Evolutionary conservation across 202 grass and related monocot species (phyloP), one percentile per base, ranked within the genome.

Genomic region (Miscanthus sacchariflorus): DNA sequence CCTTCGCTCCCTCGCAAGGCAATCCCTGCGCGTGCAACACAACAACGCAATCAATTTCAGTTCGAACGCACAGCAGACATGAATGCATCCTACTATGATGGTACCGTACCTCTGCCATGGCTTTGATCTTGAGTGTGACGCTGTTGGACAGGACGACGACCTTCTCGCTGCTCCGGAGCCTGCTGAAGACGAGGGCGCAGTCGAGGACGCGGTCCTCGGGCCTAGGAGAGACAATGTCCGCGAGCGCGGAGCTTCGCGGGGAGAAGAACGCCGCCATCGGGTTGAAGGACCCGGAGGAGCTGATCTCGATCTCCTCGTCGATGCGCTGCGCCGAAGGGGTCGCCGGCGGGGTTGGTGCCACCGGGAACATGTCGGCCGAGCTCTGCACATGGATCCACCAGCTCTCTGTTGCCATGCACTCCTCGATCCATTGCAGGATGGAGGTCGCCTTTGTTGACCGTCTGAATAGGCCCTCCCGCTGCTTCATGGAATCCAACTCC

Each of bases 341-440:
- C 40, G 91, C 87, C 33, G 94, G 93, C 21, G 94, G 97, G 15
- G 91, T 99, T 33, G 97, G 90, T 5, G 90, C 86, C 27, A 91
- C 87, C 2, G 94, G 93, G 44, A 87, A 9, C 70, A 86, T 93
- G 79, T 97, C 93, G 3, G 86, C 87, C 61, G 91, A 89, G 68
- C 88, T 95, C 88, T 99, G 94, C 7, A 95, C 93, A 58, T 99
- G 97, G 56, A 97, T 95, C 94, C 97, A 99, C 94, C 91, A 95
- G 83, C 90, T 85, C 71, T 90, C 85, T 2, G 77, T 95, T 14
- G 74, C 90, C 97, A 97, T 90, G 84, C 94, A 99, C 11, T 93
- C 90, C 50, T 95, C 90, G 10, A 99, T 99, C 97, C 97, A 97
- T 18, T 95, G 74, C 65, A 99, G 90, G 59, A 76, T 78, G 24